Conservation (phyloP, 148 eudicot species). For the Silene conica region DNA sequence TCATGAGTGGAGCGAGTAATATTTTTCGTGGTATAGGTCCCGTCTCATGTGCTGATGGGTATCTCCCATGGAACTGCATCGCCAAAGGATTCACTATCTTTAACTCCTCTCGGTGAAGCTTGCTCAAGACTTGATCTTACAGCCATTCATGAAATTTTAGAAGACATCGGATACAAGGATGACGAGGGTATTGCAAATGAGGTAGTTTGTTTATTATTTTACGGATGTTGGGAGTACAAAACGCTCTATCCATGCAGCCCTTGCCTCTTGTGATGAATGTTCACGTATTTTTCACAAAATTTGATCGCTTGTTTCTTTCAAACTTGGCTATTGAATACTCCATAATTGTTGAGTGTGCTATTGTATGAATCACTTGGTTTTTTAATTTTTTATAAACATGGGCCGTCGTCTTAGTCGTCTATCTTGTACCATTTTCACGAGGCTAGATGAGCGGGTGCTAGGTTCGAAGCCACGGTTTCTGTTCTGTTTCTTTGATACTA, state of each 20-base stretch:
- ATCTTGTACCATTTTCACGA: not conserved
- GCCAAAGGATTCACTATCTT: conserved; percentile 38
- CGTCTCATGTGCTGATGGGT: conserved; percentile 72
- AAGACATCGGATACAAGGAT: conserved; percentile 70
- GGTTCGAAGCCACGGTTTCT: no score
- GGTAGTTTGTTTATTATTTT: conserved; percentile 32
- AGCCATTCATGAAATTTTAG: conserved; percentile 75
- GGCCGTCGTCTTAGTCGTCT: no score
- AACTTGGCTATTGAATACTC: no score
- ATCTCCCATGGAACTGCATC: conserved; percentile 48
- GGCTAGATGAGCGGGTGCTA: no score
- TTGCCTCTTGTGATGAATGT: no score
- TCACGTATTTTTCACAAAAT: no score
- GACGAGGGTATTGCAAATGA: conserved; percentile 70
- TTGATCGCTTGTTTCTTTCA: not conserved
- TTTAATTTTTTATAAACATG: no score
- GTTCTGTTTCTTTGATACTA: not conserved
- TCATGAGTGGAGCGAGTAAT: not conserved
- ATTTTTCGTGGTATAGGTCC: conserved; percentile 43
- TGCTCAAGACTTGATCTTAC: conserved; percentile 76
- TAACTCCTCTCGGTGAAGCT: conserved; percentile 73
- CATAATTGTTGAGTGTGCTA: no score
- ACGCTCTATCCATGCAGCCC: not conserved
- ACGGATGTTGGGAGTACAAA: not conserved
- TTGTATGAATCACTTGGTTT: no score